These are phyloP conservation scores for Candida boidinii DNA, from an alignment of 805 yeast genomes.

Conservation along the genomic window DNA sequence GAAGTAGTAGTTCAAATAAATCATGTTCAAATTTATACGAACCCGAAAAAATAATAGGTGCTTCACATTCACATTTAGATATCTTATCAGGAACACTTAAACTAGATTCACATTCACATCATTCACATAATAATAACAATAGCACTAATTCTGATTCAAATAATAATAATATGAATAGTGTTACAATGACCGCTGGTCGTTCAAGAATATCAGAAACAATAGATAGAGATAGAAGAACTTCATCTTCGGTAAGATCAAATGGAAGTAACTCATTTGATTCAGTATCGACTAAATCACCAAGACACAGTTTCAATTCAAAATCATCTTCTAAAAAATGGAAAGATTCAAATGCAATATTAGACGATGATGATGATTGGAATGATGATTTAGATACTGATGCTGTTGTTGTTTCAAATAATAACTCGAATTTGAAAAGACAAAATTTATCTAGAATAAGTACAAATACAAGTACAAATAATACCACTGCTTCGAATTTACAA, in stretches of 20 bases:
- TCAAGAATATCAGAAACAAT: conserved; percentile 7
- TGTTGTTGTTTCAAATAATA: background rate
- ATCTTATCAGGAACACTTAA: conserved; percentile 10
- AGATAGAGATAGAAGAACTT: conserved; percentile 7
- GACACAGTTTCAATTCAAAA: conserved; percentile 8
- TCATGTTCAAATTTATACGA: background rate
- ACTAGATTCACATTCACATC: conserved; percentile 1
- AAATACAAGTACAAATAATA: too few species aligned
- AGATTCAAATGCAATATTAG: conserved; percentile 39
- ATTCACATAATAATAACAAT: background rate
- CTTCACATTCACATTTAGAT: conserved; percentile 49
- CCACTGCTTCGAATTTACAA: too few species aligned
- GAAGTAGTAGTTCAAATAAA: conserved; percentile 1
- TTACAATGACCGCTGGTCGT: too few species aligned
- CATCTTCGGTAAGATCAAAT: conserved; percentile 3
- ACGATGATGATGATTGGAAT: conserved; percentile 90
- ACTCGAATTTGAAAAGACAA: background rate
- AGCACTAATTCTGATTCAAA: conserved; percentile 6
- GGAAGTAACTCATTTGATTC: background rate
- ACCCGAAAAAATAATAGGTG: conserved; percentile 36
- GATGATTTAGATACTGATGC: conserved; percentile 51
- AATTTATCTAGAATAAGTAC: too few species aligned
- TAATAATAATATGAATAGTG: conserved; percentile 9
- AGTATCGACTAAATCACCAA: conserved; percentile 11
- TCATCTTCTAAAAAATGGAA: conserved; percentile 9